Evolutionary conservation across 208 protist species (phyloP), one percentile per base, ranked within the genome.

Genomic region (Trypanosoma theileri): DNA sequence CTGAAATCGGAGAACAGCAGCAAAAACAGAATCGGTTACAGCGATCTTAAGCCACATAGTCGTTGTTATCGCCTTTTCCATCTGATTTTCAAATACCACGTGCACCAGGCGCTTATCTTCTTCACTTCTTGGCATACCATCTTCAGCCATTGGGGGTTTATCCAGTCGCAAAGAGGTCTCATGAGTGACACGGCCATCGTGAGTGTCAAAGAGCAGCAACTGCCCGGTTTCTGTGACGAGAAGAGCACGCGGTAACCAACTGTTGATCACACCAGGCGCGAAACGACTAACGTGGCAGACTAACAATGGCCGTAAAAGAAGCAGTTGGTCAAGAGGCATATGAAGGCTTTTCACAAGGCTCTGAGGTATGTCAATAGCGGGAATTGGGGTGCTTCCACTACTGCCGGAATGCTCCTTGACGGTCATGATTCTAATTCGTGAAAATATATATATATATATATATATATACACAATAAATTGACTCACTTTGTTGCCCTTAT

Each of bases 111-210:
- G 53, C 53, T 50, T 1, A 21, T 45, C 3, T 28, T 17, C 41
- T 40, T 69, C 53, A 12, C 21, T 55, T 24, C 16, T 8, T 28
- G 7, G 50, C 16, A 19, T 14, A 41, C 13, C n/a, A n/a, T n/a
- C n/a, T n/a, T n/a, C n/a, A n/a, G n/a, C 42, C 19, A 17, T 10
- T 19, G 19, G 17, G 10, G 52, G 3, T 40, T 40, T 40, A 42
- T 16, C 26, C 12, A 59, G 19, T 19, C n/a, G 40, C 4, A 71
- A 56, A 16, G 66, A 62, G 28, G 52, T 42, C 24, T 71, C 66
- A 35, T 71, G 66, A 17, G 66, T 71, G 56, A 71, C 45, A 16
- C 66, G 66, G 12, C 66, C 66, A 26, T 71, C 59, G 3, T 28
- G 60, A 41, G 52, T 19, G 28, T 71, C 66, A 31, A 62, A 51